Base-by-base conservation (phyloP, 371 early-diverging fungal genomes). In the Zopfochytrium polystomum region DNA sequence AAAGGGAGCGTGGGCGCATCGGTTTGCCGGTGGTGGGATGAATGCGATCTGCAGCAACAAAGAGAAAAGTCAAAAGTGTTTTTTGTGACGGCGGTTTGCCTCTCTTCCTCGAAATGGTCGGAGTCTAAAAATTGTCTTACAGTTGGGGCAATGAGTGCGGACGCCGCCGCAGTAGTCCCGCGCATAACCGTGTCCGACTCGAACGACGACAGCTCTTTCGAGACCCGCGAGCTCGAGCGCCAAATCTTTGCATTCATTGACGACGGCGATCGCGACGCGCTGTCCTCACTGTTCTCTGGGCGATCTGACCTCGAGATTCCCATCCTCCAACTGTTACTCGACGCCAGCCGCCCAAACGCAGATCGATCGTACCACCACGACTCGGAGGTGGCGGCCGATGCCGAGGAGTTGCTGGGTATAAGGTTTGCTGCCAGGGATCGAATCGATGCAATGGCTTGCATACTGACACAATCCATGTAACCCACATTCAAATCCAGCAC, bases 321-420 rank as follows among this genome's bases (percentile, higher is more conserved):
- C 2, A 72, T 82, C 2, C 62, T 81, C n/a, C 81, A 81, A 52
- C 67, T 81, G 0, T 58, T 86, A 50, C 72, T 83, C 20, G 83
- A 80, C 0, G 81, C 78, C 56, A 76, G 76, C 27, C 72, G 78
- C 31, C 79, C 80, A 44, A 86, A 84, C 56, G 55, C 61, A 22
- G 85, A 86, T 57, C 55, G 62, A 6, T 69, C 68, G 3, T 84
- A 81, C 61, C 54, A 65, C 4, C 81, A 81, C 38, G 86, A 86
- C 52, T 70, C 72, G 7, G 85, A 86, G 22, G 71, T 84, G 2
- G 32, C 77, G 35, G 58, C 68, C 25, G 86, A 86, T 48, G 86
- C 85, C 1, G 59, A 72, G 30, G 86, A 82, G 52, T 69, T 86
- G 25, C 55, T 86, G 23, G 86, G 86, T 13, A 68, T 74, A 1